A percentile compares a stretch with the other conserved stretches of the same genome.
Conservation (phyloP, 1,284 basidiomycete species). For the Apiotrichum siamense region DNA sequence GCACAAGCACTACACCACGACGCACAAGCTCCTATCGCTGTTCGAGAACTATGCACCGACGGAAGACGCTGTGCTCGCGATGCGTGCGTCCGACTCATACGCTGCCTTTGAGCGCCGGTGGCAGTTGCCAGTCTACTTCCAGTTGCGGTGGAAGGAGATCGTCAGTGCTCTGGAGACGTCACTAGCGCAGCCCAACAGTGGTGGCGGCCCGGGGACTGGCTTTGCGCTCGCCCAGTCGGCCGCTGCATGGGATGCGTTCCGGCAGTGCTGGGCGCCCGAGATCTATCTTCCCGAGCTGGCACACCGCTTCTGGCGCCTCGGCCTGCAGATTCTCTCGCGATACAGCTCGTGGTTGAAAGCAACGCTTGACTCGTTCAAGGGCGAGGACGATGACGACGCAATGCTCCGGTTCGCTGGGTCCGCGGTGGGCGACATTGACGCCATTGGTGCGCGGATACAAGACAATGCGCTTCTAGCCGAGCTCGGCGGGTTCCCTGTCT, state of each 20-base stretch:
- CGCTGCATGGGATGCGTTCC: conserved; percentile 65
- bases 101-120: conserved; percentile 72
- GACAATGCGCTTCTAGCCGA: conserved; percentile 2
- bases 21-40: conserved; percentile 75
- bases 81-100: conserved; percentile 68
- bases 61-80: conserved; percentile 58
- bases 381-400: conserved; percentile 54
- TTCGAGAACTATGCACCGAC: conserved; percentile 79
- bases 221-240: conserved; percentile 56
- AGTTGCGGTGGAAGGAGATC: conserved; percentile 95
- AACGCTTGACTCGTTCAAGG: conserved; percentile 43
- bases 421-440: conserved; percentile 33
- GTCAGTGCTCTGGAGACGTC: conserved; percentile 66
- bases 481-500: conserved; percentile 9
- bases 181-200: conserved; percentile 42
- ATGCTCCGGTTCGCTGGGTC: conserved; percentile 28
- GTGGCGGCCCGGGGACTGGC: conserved; percentile 1
- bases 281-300: conserved; percentile 74
- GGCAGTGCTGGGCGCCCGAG: conserved; percentile 74
- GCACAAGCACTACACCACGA: conserved; percentile 79
- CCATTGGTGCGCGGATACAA: conserved; percentile 16
- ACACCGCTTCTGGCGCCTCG: conserved; percentile 79
- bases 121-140: conserved; percentile 96
- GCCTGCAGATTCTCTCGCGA: conserved; percentile 73
- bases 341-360: conserved; percentile 67